Evolutionary conservation across 768 basidiomycete species (phyloP).

Genomic region (Clitopilus passeckerianus): DNA sequence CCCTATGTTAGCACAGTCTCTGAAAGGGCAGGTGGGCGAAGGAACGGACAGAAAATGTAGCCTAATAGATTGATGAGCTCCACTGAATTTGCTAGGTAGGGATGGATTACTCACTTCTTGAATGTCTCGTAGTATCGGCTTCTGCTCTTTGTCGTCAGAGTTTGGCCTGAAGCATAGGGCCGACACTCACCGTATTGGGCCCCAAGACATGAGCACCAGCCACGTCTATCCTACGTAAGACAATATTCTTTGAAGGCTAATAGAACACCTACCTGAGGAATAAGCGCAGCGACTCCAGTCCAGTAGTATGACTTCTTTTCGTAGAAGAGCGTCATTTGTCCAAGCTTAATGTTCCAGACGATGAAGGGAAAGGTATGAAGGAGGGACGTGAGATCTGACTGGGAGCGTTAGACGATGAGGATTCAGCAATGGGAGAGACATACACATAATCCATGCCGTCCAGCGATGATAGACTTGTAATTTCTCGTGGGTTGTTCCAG

Average conservation of each 20-base stretch:
- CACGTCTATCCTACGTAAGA: slow-evolving; percentile 12
- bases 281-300: slow-evolving; percentile 26
- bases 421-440: too few relatives aligned
- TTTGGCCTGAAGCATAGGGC: not conserved
- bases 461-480: slow-evolving; percentile 32
- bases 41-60: slow-evolving; percentile 5
- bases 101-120: slow-evolving; percentile 17
- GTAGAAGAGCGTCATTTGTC: slow-evolving; percentile 17
- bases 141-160: slow-evolving; percentile 1
- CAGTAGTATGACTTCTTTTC: slow-evolving; percentile 18
- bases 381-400: slow-evolving; percentile 25
- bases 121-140: slow-evolving; percentile 26
- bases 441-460: slow-evolving; percentile 27
- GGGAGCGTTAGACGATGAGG: too few relatives aligned
- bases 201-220: slow-evolving; percentile 24
- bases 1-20: not conserved
- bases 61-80: not conserved
- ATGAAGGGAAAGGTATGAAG: slow-evolving; percentile 30
- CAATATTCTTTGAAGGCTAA: not conserved
- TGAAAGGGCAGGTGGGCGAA: not conserved
- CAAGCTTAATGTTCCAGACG: slow-evolving; percentile 15
- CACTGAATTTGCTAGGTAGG: not conserved
- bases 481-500: slow-evolving; percentile 28
- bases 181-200: slow-evolving; percentile 10
- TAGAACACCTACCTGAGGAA: slow-evolving; percentile 26